Evolutionary conservation across 129 eudicot species (phyloP).

Genomic region (Apium graveolens): DNA sequence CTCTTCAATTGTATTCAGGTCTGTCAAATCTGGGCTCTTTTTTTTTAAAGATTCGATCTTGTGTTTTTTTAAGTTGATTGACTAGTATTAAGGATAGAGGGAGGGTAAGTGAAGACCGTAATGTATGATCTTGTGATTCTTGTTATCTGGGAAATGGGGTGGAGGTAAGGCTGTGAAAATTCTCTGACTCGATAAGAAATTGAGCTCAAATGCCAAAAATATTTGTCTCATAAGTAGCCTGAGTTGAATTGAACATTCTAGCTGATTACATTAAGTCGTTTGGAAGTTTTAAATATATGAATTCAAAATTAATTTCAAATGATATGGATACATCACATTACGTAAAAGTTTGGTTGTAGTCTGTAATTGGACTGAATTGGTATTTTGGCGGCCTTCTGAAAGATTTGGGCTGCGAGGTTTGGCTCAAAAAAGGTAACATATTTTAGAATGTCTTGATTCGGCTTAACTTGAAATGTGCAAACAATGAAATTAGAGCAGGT

Average conservation of each 20-base stretch:
- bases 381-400: too few species aligned
- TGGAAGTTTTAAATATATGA: too few species aligned
- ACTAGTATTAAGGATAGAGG: not conserved
- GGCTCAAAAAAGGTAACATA: not conserved
- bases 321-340: too few species aligned
- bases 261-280: not conserved
- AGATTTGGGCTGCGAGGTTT: not conserved
- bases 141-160: not conserved
- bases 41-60: not conserved
- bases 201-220: not conserved
- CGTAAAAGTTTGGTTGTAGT: not conserved
- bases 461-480: not conserved
- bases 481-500: too few species aligned
- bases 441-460: too few species aligned
- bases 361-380: not conserved
- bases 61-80: not conserved
- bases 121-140: not conserved
- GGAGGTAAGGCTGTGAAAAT: not conserved
- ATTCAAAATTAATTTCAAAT: too few species aligned
- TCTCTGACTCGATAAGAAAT: not conserved
- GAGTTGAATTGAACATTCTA: not conserved
- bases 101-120: not conserved
- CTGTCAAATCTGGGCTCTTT: not conserved
- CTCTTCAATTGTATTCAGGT: conserved; percentile 59
- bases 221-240: not conserved